Conservation (phyloP, 1,284 basidiomycete species). For the Omphalotus olearius region DNA sequence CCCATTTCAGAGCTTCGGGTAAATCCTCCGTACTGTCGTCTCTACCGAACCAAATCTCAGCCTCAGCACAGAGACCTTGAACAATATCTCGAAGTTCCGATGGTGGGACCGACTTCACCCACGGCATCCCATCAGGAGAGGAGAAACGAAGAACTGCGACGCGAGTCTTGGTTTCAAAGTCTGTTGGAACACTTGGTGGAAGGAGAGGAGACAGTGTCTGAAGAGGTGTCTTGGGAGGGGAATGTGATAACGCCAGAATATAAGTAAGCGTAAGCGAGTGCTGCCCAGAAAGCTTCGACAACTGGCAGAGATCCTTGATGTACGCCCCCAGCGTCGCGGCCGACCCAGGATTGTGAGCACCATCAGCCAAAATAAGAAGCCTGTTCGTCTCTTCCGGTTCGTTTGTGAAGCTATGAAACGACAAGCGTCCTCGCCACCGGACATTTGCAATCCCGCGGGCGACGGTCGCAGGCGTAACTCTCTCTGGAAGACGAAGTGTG, state of each 20-base stretch:
- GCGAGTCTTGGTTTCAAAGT: slow-evolving; percentile 23
- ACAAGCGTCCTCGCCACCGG: slow-evolving; percentile 83
- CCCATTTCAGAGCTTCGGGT: slow-evolving; percentile 42
- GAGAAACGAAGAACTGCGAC: slow-evolving; percentile 63
- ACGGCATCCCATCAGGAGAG: slow-evolving; percentile 86
- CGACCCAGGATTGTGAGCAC: slow-evolving; percentile 93
- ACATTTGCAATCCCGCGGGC: slow-evolving; percentile 54
- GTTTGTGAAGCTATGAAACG: slow-evolving; percentile 47
- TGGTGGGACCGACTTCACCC: slow-evolving; percentile 67
- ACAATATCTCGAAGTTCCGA: slow-evolving; percentile 44
- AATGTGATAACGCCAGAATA: slow-evolving; percentile 75
- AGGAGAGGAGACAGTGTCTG: slow-evolving; percentile 70
- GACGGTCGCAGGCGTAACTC: slow-evolving; percentile 47
- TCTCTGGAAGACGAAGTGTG: slow-evolving; percentile 22
- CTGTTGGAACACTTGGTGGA: slow-evolving; percentile 20
- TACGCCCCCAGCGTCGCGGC: slow-evolving; percentile 70
- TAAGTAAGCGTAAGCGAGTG: slow-evolving; percentile 47
- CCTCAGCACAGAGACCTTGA: slow-evolving; percentile 33
- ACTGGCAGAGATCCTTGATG: slow-evolving; percentile 43
- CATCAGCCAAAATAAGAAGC: slow-evolving; percentile 74
- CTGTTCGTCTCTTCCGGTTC: not conserved
- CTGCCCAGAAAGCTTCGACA: slow-evolving; percentile 18
- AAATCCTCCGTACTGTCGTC: slow-evolving; percentile 21
- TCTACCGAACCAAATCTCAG: slow-evolving; percentile 40
- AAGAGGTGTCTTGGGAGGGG: slow-evolving; percentile 73